Conservation (phyloP, 2,329 filamentous ascomycete species). For the Teratosphaeria pseudoeucalypti region DNA sequence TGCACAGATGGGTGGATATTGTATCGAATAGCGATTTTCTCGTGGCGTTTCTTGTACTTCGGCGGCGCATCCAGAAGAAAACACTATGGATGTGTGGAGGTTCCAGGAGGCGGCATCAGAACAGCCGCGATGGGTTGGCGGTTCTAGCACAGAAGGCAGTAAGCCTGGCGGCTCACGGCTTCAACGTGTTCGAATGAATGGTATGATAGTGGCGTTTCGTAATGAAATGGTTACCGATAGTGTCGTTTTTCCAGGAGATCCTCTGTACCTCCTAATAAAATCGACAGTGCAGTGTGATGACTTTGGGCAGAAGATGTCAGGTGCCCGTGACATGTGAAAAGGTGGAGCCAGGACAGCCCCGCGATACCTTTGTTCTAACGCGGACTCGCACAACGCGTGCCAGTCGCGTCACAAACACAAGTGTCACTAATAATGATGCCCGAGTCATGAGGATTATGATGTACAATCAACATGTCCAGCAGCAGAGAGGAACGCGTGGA, state of each 20-base stretch:
- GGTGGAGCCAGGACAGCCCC: background rate
- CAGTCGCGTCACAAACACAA: background rate
- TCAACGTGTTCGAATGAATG: background rate
- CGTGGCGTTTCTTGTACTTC: background rate
- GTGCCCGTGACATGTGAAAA: background rate
- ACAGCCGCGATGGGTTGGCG: background rate
- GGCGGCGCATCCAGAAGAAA: background rate
- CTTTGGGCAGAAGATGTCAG: too few species aligned
- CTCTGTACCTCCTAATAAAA: background rate
- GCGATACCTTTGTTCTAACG: background rate
- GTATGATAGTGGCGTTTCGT: background rate
- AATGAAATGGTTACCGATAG: background rate
- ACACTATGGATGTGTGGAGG: background rate
- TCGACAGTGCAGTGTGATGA: too few species aligned
- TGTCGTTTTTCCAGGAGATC: background rate
- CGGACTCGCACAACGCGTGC: background rate
- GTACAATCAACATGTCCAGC: slow-evolving; percentile 11
- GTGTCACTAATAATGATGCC: background rate
- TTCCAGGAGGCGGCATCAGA: background rate
- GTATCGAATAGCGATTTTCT: background rate
- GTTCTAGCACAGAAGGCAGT: background rate
- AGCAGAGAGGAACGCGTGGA: slow-evolving; percentile 52
- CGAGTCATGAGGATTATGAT: background rate
- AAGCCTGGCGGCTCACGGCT: background rate
- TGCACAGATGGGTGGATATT: background rate